Evolutionary conservation across 1,284 basidiomycete species (phyloP).

Genomic region (Boletus sp.): DNA sequence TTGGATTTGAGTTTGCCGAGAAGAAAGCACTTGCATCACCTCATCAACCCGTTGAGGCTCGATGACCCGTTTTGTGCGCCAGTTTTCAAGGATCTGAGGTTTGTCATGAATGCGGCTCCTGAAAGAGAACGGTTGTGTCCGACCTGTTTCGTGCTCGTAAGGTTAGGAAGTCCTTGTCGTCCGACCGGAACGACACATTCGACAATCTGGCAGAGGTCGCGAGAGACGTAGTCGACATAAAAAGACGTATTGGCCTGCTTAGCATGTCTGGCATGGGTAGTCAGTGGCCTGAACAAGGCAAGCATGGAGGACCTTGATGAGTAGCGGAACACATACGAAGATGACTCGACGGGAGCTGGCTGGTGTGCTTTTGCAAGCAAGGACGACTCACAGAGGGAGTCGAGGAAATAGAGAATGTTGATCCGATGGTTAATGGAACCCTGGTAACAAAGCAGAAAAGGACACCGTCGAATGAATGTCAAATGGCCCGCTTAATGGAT

Average conservation of each 20-base stretch:
- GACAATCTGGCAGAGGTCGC: no score
- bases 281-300: no score
- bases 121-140: no score
- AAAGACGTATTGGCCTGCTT: no score
- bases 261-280: no score
- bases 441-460: slow-evolving; percentile 41
- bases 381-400: slow-evolving; percentile 79
- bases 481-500: no score
- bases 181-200: no score
- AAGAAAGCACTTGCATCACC: slow-evolving; percentile 48
- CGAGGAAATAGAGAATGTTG: slow-evolving; percentile 90
- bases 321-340: slow-evolving; percentile 21
- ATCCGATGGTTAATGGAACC: slow-evolving; percentile 87
- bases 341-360: slow-evolving; percentile 12
- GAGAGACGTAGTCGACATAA: no score
- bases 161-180: no score
- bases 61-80: slow-evolving; percentile 81
- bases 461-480: no score
- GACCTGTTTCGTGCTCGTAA: neutral
- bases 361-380: slow-evolving; percentile 57
- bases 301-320: no score
- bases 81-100: slow-evolving; percentile 83
- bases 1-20: slow-evolving; percentile 42
- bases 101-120: no score
- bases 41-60: slow-evolving; percentile 74